Conservation (phyloP, 2,329 filamentous ascomycete genomes). For the Amylocarpus encephaloides region DNA sequence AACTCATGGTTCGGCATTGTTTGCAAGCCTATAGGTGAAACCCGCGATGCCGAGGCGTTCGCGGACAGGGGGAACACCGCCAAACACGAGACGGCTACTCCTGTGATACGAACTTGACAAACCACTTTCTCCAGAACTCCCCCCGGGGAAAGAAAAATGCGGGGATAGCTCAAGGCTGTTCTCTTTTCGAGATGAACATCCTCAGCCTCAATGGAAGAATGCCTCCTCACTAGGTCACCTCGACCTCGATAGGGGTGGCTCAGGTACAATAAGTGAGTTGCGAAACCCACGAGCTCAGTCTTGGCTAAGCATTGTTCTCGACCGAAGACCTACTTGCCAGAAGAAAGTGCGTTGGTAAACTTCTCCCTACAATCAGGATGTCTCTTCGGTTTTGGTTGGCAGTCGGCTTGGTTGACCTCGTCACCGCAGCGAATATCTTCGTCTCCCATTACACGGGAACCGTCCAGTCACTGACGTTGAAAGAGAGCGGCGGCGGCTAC, state of each 20-base stretch:
- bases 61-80: neutral
- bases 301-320: neutral
- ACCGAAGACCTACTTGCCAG: neutral
- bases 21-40: no score
- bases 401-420: constrained; percentile 7
- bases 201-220: constrained; percentile 4
- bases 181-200: neutral
- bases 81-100: neutral
- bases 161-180: constrained; percentile 10
- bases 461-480: constrained; percentile 36
- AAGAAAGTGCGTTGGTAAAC: neutral
- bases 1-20: no score
- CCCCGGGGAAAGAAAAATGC: neutral
- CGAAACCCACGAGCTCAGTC: neutral
- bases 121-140: neutral
- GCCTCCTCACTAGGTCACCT: neutral
- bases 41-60: no score
- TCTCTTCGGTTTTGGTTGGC: constrained; percentile 4
- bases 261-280: constrained; percentile 1
- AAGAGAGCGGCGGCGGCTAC: constrained; percentile 10
- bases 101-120: neutral
- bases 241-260: neutral
- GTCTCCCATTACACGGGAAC: constrained; percentile 37
- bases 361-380: neutral
- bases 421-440: constrained; percentile 15